Evolutionary conservation across 2,329 filamentous ascomycete species (phyloP), one percentile per base, ranked within the genome.

Genomic region (Aspergillus hortae): DNA sequence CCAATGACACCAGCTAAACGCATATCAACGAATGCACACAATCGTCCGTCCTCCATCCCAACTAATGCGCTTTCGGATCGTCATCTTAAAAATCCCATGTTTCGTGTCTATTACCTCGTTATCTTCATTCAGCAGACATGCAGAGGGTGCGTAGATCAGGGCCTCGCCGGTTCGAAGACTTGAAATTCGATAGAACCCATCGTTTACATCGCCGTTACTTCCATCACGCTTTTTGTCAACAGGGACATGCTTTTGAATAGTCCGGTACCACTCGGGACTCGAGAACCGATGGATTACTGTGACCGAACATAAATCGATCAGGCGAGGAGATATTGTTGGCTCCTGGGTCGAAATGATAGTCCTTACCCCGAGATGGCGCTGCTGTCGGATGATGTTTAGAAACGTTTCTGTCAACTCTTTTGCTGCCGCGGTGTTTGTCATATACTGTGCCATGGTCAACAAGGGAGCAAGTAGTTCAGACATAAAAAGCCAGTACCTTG

Each of bases 291-390:
- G 87, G 0, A 90, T 82, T 12, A 90, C 75, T 0, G 82, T 87
- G 12, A 87, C 72, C 0, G 81, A 84, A 63, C 84, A 89, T 0
- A 92, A 74, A 49, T 89, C 86, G 0, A 91, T 76, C 0, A 92
- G 76, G 12, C 79, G 76, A 0, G 83, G 81, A 0, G 84, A 85
- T 9, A 91, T 78, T 0, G 85, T 89, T 0, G 88, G 88, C 60
- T 91, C 88, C 62, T 92, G 87, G 0, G 88, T 91, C 0, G 86
- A 84, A 36, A 91, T 84, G 38, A 91, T 64, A 4, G 90, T 75
- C 0, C 87, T 79, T 0, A 79, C 76, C 1, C 79, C 87, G 0
- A 83, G 69, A 62, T 91, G 88, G 0, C 87, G 82, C 67, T 91
- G 87, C 12, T 85, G 74, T 1, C 87, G 80, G 58, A 91, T 85